Percentiles rank a stretch among this genome's conserved stretches.
phyloP scores from a whole-genome alignment of 805 yeast species.

The Nadsonia fulvescens region DNA sequence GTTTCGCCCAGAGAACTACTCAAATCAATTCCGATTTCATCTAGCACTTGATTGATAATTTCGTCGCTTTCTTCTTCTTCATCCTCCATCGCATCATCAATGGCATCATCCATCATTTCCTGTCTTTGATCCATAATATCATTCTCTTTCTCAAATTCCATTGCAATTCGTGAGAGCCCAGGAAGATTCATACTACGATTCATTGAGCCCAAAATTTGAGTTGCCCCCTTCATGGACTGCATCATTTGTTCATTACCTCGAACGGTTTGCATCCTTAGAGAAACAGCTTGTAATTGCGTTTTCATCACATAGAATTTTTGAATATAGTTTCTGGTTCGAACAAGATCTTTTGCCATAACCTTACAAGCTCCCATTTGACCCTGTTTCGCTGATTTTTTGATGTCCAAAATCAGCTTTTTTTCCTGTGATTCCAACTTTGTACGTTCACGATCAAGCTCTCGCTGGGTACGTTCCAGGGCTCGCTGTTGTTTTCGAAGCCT shows the following conservation, averaged over 20 bases:
- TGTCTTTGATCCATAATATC: conserved; percentile 98
- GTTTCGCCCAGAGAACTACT: conserved; percentile 28
- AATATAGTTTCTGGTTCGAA: conserved; percentile 67
- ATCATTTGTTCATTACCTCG: conserved; percentile 93
- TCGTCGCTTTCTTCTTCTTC: conserved; percentile 71
- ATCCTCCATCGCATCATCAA: conserved; percentile 90
- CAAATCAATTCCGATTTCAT: conserved; percentile 87
- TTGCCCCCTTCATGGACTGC: conserved; percentile 84
- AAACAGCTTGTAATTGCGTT: conserved; percentile 89
- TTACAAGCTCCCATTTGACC: conserved; percentile 83
- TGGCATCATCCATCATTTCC: conserved; percentile 96
- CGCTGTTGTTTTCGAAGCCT: conserved; percentile 88
- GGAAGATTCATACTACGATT: conserved; percentile 83
- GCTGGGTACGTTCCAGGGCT: conserved; percentile 81
- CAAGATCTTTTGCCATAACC: conserved; percentile 88
- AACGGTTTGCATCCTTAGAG: conserved; percentile 79
- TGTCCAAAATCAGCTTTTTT: conserved; percentile 67
- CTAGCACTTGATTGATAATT: conserved; percentile 77
- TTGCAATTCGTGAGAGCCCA: conserved; percentile 71
- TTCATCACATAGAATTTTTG: conserved; percentile 84
- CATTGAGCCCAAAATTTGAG: conserved; percentile 55
- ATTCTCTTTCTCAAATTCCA: conserved; percentile 87
- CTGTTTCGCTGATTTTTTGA: conserved; percentile 77
- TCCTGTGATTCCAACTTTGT: conserved; percentile 79
- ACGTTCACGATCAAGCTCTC: conserved; percentile 82